Conservation (phyloP, 2,329 filamentous ascomycete species). For the Beauveria varroae region DNA sequence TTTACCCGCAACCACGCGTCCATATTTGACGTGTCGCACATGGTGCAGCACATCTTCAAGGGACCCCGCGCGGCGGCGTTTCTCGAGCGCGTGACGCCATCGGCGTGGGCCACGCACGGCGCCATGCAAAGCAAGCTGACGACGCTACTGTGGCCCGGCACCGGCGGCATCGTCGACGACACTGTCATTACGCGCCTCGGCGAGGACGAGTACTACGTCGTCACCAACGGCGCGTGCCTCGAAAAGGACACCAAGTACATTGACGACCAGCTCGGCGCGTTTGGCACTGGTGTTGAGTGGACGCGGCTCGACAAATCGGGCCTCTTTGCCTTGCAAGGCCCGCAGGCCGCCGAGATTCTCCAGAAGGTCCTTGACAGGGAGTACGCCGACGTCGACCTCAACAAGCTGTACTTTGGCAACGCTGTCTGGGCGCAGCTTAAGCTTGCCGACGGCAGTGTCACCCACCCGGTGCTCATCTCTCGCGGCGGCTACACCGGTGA, state of each 20-base stretch:
- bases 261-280: slow-evolving; percentile 54
- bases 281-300: slow-evolving; percentile 54
- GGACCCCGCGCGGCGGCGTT: slow-evolving; percentile 76
- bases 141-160: slow-evolving; percentile 69
- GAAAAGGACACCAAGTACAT: slow-evolving; percentile 83
- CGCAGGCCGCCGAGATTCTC: slow-evolving; percentile 64
- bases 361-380: slow-evolving; percentile 49
- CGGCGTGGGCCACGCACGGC: slow-evolving; percentile 56
- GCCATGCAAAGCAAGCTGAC: slow-evolving; percentile 72
- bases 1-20: slow-evolving; percentile 86
- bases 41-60: slow-evolving; percentile 83
- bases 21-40: slow-evolving; percentile 93
- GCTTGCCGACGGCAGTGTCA: slow-evolving; percentile 42
- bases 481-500: slow-evolving; percentile 95
- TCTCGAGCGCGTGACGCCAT: slow-evolving; percentile 77
- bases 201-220: slow-evolving; percentile 75
- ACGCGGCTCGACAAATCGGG: slow-evolving; percentile 64
- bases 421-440: slow-evolving; percentile 59
- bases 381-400: slow-evolving; percentile 40
- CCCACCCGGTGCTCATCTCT: slow-evolving; percentile 55
- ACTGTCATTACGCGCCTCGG: slow-evolving; percentile 79
- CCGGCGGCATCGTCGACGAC: slow-evolving; percentile 91
- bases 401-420: slow-evolving; percentile 74
- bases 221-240: slow-evolving; percentile 88
- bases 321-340: slow-evolving; percentile 84